Evolutionary conservation across 225 moss, liverwort and hornwort genomes (phyloP), one percentile per base, ranked within the genome.

Genomic region (Pseudoscleropodium purum): DNA sequence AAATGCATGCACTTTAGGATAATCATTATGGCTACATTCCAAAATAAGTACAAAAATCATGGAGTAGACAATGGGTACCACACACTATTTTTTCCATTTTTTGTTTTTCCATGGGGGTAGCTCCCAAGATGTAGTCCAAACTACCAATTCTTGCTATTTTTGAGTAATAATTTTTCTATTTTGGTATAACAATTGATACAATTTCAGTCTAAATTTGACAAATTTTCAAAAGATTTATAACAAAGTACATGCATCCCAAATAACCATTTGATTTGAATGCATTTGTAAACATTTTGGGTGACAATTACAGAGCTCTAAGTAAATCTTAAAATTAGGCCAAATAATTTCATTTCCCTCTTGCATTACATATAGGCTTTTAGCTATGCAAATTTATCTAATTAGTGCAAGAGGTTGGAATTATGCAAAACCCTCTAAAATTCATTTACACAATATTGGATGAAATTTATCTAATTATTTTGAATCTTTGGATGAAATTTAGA

Each of bases 51-150:
- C 27, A 1, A 15, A 73, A 29, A 73, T 17, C 10, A 43, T 3
- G 9, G 16, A 43, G 3, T 16, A 29, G 15, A 16, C 0, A 27
- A 27, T 17, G 0, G 24, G 16, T 2, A 1, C 10, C 3, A 43
- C 4, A 43, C 9, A 41, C 39, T 14, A 26, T 25, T 39, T 72
- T 72, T 26, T 11, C 21, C 19, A 69, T 26, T 26, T 41, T 69
- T 72, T 41, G 8, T 6, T 68, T 29, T 73, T 5, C 16, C 43
- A 29, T 43, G 17, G 43, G 26, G 5, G 16, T 73, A n/a, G 43
- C 10, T 17, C 2, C 15, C 1, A 41, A 72, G 15, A 72, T 41
- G 41, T 25, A 26, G 5, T 41, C 0, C 0, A 2, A 72, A 41
- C 5, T 41, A 72, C 1, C 2, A 73, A 27, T 47, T 31, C 0